Conservation (phyloP, 2,329 filamentous ascomycete species). For the Thermothelomyces thermophilus region DNA sequence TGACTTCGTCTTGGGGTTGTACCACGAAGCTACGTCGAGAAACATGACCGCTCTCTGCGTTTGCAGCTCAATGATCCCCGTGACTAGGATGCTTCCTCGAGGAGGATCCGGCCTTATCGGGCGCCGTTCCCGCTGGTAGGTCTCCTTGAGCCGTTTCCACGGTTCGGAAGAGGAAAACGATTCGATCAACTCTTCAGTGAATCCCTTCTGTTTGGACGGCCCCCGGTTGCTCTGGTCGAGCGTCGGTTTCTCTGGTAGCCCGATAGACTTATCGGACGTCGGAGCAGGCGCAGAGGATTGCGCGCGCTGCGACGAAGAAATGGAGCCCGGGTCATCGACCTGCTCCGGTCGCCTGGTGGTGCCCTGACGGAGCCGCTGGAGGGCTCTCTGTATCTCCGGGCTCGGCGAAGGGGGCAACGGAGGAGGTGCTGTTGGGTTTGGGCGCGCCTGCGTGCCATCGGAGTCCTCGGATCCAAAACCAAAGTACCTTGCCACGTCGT, state of each 20-base stretch:
- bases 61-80: constrained; percentile 49
- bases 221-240: background rate
- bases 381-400: constrained; percentile 29
- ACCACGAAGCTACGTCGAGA: constrained; percentile 48
- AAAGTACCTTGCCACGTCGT: constrained; percentile 39
- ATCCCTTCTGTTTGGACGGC: constrained; percentile 19
- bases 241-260: constrained; percentile 14
- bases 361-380: constrained; percentile 26
- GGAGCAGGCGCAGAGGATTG: background rate
- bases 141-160: constrained; percentile 31
- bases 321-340: constrained; percentile 19
- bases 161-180: constrained; percentile 31
- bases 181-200: constrained; percentile 18
- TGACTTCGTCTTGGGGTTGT: constrained; percentile 47
- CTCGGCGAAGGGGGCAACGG: constrained; percentile 15
- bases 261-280: constrained; percentile 8
- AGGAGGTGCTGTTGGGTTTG: background rate
- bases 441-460: background rate
- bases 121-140: constrained; percentile 41
- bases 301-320: constrained; percentile 6
- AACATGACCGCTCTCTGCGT: constrained; percentile 41
- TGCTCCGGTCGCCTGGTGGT: constrained; percentile 22
- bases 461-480: constrained; percentile 33
- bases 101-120: constrained; percentile 38
- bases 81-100: constrained; percentile 46